phyloP scores from a whole-genome alignment of 1,139 yeast genomes.

The Lipomyces yarrowii region DNA sequence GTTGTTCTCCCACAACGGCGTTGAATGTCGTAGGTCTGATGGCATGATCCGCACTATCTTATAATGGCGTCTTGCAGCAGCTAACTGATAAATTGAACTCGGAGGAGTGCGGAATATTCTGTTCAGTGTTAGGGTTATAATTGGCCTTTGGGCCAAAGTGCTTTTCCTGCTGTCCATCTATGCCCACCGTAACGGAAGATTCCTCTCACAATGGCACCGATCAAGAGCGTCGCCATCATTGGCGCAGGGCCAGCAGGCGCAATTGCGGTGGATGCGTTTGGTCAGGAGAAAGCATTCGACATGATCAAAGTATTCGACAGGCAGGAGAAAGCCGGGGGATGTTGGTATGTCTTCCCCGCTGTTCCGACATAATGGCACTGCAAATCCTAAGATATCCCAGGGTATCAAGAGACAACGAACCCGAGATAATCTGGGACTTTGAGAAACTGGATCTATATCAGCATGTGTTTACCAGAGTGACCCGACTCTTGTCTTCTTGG shows the following conservation, averaged over 20 bases:
- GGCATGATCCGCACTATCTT: no score
- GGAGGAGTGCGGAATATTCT: background rate
- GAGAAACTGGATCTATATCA: slow-evolving; percentile 1
- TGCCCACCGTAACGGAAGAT: background rate
- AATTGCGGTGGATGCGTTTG: background rate
- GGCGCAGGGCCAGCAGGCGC: background rate
- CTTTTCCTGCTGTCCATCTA: background rate
- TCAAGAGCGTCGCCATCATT: background rate
- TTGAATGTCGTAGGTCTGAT: no score
- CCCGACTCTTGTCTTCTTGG: slow-evolving; percentile 1
- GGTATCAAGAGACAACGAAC: background rate
- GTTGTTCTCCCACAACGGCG: no score
- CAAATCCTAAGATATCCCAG: background rate
- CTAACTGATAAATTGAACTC: no score
- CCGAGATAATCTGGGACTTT: background rate
- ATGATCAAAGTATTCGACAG: background rate
- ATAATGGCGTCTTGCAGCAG: background rate
- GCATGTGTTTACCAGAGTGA: background rate
- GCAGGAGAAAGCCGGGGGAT: background rate
- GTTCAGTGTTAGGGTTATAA: background rate
- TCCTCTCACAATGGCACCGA: background rate
- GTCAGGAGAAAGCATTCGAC: background rate
- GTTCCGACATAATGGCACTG: background rate
- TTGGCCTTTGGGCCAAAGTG: background rate
- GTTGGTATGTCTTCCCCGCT: slow-evolving; percentile 1